These are phyloP conservation scores for Kodamaea ohmeri DNA, from an alignment of 1,139 yeast genomes.

Conservation along the genomic window DNA sequence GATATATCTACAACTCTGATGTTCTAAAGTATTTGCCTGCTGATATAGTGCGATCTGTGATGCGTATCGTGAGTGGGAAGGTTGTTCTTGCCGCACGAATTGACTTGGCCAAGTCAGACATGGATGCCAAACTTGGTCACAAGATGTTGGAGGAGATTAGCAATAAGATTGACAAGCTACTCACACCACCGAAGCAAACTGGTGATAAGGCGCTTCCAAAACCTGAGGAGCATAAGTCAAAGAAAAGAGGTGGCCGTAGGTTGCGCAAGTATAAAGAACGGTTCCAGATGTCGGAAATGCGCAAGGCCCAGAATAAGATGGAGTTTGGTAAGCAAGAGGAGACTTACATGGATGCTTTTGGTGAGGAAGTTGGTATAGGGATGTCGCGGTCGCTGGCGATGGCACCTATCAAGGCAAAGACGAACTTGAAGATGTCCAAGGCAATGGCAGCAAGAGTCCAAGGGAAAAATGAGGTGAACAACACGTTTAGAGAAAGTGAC, in stretches of 20 bases:
- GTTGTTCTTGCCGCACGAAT: constrained; percentile 80
- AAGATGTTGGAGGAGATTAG: constrained; percentile 59
- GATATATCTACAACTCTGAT: constrained; percentile 56
- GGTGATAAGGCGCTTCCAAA: constrained; percentile 76
- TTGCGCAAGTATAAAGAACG: constrained; percentile 78
- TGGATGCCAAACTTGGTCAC: constrained; percentile 56
- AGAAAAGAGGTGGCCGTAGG: constrained; percentile 83
- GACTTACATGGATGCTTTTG: constrained; percentile 59
- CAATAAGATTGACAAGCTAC: constrained; percentile 64
- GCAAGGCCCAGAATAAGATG: constrained; percentile 81
- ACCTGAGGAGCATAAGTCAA: constrained; percentile 75
- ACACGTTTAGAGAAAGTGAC: constrained; percentile 12
- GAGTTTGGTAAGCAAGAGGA: constrained; percentile 76
- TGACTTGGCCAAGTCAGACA: constrained; percentile 50
- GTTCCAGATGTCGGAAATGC: constrained; percentile 75
- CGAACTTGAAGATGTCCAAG: constrained; percentile 54
- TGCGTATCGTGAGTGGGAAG: constrained; percentile 79
- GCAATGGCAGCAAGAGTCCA: constrained; percentile 47
- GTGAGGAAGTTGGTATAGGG: constrained; percentile 82
- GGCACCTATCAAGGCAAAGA: constrained; percentile 40
- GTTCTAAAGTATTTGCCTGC: constrained; percentile 55
- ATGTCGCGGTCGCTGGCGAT: constrained; percentile 49
- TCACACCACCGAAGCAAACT: constrained; percentile 72
- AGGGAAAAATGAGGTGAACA: constrained; percentile 6
- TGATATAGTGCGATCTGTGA: constrained; percentile 63